phyloP scores from a whole-genome alignment of 768 basidiomycete genomes.

The Tephrocybe sp. region DNA sequence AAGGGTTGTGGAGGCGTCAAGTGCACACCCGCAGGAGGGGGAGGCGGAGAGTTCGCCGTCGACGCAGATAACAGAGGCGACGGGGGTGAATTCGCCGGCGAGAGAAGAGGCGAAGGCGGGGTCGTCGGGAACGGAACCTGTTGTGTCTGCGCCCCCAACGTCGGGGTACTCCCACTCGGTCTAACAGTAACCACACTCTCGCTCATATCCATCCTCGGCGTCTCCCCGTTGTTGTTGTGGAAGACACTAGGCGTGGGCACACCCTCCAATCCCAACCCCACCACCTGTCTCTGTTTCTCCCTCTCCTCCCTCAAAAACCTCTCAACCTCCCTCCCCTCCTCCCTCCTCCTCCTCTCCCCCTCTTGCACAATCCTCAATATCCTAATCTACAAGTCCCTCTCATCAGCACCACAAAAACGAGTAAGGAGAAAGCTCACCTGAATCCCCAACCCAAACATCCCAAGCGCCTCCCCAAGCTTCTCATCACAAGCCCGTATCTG shows the following conservation, averaged over 20 bases:
- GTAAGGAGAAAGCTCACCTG: no score
- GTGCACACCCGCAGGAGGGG: no score
- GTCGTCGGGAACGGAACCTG: background rate
- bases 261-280: conserved; percentile 4
- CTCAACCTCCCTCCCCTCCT: conserved; percentile 30
- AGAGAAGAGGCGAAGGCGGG: background rate
- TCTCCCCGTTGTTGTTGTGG: background rate
- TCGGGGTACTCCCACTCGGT: no score
- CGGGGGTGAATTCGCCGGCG: background rate
- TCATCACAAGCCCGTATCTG: conserved; percentile 52
- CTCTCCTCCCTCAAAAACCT: conserved; percentile 21
- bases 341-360: conserved; percentile 32
- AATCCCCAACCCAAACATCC: conserved; percentile 56
- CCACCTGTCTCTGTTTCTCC: background rate
- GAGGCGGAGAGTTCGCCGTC: conserved; percentile 14
- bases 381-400: no score
- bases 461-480: conserved; percentile 53
- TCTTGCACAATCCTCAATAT: conserved; percentile 46
- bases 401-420: no score
- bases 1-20: no score
- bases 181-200: background rate
- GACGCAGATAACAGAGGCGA: conserved; percentile 4
- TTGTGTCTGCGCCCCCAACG: no score
- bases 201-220: background rate
- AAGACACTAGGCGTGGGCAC: background rate